Evolutionary conservation across 1,284 basidiomycete genomes (phyloP), one percentile per base, ranked within the genome.

Genomic region (Microbotryomycetes sp.): DNA sequence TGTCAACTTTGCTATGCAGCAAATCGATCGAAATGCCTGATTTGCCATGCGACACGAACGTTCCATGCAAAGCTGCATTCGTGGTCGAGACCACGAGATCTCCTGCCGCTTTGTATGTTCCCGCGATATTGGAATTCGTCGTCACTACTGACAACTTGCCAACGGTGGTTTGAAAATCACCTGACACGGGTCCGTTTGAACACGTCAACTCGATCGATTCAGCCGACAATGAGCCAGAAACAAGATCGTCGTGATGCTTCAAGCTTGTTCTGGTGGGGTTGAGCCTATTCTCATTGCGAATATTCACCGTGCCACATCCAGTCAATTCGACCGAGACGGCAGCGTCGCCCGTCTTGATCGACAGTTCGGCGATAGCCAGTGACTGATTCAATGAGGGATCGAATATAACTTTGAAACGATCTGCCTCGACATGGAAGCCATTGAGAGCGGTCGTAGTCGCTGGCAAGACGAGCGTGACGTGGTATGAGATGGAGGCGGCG

Each of bases 401-500:
- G 22, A 7, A n/a, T 52, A 23, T n/a, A 4, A 42, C 19, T 19
- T 19, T 42, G 36, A 42, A 42, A 9, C 36, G 9, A 19, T 42
- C 36, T 42, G 36, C 36, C 9, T 42, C 36, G 9, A 42, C 36
- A 12, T 42, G 36, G 36, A 42, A 42, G 9, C 36, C 36, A 19
- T 42, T 42, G 36, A 42, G 9, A 19, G 12, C 12, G 19, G 9
- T 42, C 36, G 36, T 42, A 9, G 22, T 29, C 22, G 45, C 5
- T 1, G 59, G 59, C 30, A 61, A 48, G 12, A 50, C 48, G 45
- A 61, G 28, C 16, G 50, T 57, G 55, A 61, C 52, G 26, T 61
- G 59, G 49, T 28, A 61, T 14, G 59, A 61, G 15, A 61, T 42
- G n/a, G 45, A 16, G 3, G 59, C 59, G 48, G 54, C 59, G 9